Conservation (phyloP, 345 rosid genomes). For the Camelina laxa region DNA sequence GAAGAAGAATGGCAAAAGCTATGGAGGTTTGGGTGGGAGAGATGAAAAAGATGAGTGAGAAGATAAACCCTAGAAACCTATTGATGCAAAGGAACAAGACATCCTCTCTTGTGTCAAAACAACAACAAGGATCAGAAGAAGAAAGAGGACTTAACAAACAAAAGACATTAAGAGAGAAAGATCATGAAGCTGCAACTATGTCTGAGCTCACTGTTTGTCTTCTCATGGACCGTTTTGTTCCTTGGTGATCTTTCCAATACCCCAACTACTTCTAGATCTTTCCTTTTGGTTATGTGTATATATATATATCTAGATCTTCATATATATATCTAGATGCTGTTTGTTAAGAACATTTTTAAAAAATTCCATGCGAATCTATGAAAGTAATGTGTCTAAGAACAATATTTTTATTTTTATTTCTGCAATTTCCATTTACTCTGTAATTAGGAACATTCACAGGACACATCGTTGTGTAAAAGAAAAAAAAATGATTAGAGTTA, state of each 20-base stretch:
- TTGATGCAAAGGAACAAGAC: conserved; percentile 34
- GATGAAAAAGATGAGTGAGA: conserved; percentile 61
- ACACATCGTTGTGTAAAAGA: neutral
- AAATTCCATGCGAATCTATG: neutral
- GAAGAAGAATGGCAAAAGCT: conserved; percentile 52
- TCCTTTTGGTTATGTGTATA: neutral
- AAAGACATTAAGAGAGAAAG: conserved; percentile 39
- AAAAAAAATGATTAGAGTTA: neutral
- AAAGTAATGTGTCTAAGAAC: neutral
- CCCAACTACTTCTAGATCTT: neutral
- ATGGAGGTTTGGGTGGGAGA: conserved; percentile 61
- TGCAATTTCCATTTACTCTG: neutral
- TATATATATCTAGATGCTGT: neutral
- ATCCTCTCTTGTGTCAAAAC: conserved; percentile 31
- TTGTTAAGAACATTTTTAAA: too few species aligned
- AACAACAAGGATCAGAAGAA: conserved; percentile 35
- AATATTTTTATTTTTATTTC: neutral
- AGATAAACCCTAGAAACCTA: conserved; percentile 47
- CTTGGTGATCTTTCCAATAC: conserved; percentile 48
- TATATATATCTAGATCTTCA: neutral
- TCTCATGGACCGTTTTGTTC: conserved; percentile 88
- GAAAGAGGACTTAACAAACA: conserved; percentile 33
- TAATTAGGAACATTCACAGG: neutral
- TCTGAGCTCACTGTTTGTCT: conserved; percentile 70
- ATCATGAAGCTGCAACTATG: conserved; percentile 47